Conservation (phyloP, 768 basidiomycete species). For the Lyophyllum atratum region DNA sequence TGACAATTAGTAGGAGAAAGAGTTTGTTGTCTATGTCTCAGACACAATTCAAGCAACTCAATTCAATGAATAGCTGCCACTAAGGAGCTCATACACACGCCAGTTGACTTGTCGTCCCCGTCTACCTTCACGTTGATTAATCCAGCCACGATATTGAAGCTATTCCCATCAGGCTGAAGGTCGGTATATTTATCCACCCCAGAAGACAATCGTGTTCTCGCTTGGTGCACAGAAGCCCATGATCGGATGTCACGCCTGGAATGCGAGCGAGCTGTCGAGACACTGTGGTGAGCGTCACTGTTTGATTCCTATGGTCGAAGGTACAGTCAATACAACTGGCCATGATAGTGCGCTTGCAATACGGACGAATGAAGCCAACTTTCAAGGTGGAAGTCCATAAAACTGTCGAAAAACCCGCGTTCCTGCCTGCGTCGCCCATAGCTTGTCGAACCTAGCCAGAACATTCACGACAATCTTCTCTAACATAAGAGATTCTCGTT, state of each 20-base stretch:
- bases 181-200: constrained; percentile 66
- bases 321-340: background rate
- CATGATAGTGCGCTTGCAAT: background rate
- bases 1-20: background rate
- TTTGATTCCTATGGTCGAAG: constrained; percentile 60
- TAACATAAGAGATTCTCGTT: constrained; percentile 48
- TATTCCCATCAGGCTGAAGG: constrained; percentile 95
- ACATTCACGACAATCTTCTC: constrained; percentile 78
- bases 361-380: constrained; percentile 94
- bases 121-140: no score
- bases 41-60: no score
- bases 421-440: constrained; percentile 74
- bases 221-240: constrained; percentile 84
- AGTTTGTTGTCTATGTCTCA: background rate
- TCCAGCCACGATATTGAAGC: constrained; percentile 92
- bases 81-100: no score
- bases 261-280: constrained; percentile 70
- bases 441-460: constrained; percentile 71
- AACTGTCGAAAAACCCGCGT: constrained; percentile 75
- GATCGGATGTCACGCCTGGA: constrained; percentile 80
- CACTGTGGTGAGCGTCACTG: constrained; percentile 79
- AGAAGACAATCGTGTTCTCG: constrained; percentile 36
- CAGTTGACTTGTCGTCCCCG: no score
- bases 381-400: constrained; percentile 75
- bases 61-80: no score